phyloP scores from a whole-genome alignment of 2,329 filamentous ascomycete species.

The Aspergillus ruber region DNA sequence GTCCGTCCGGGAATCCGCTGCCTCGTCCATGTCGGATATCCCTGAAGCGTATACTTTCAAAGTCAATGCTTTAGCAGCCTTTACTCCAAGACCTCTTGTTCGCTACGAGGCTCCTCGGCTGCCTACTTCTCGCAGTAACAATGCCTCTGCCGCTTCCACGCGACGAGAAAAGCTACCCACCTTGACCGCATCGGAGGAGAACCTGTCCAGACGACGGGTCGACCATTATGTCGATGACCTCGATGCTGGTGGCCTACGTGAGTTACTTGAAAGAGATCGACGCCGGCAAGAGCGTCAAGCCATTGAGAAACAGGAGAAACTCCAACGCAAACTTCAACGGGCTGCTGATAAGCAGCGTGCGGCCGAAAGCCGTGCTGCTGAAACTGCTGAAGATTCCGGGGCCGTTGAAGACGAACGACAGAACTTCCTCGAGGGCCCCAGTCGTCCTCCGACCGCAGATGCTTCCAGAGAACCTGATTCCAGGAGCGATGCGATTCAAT shows the following conservation, averaged over 20 bases:
- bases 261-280: slow-evolving; percentile 84
- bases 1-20: slow-evolving; percentile 65
- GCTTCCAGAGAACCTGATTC: background rate
- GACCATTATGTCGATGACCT: slow-evolving; percentile 74
- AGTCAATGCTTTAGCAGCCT: slow-evolving; percentile 70
- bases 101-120: slow-evolving; percentile 63
- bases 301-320: slow-evolving; percentile 60
- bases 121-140: slow-evolving; percentile 40
- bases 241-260: slow-evolving; percentile 74
- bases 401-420: slow-evolving; percentile 1
- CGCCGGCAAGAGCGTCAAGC: slow-evolving; percentile 71
- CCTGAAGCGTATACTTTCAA: slow-evolving; percentile 73
- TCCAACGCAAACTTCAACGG: slow-evolving; percentile 43
- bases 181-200: slow-evolving; percentile 56
- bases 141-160: slow-evolving; percentile 43
- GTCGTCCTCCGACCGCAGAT: background rate
- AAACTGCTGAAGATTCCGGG: background rate
- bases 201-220: slow-evolving; percentile 55
- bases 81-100: slow-evolving; percentile 78
- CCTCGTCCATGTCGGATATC: slow-evolving; percentile 68
- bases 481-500: background rate
- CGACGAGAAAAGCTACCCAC: slow-evolving; percentile 48
- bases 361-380: slow-evolving; percentile 38
- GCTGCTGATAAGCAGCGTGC: slow-evolving; percentile 52
- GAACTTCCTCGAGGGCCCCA: background rate